Evolutionary conservation across 1,284 basidiomycete genomes (phyloP).

Genomic region (Wallemia ichthyophaga): DNA sequence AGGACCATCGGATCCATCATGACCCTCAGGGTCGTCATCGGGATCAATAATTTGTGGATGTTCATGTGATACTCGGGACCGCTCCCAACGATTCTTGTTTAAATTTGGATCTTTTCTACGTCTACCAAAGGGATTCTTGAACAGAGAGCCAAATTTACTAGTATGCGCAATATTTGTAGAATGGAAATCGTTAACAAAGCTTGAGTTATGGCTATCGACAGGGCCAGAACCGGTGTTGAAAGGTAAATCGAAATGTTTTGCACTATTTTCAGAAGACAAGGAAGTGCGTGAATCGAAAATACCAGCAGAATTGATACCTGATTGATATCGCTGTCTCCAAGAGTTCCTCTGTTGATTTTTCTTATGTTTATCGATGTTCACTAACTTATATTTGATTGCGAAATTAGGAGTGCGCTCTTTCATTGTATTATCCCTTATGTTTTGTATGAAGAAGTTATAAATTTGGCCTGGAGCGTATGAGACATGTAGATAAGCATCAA

Average conservation of each 20-base stretch:
- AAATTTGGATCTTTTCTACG: not conserved
- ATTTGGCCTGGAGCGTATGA: slow-evolving; percentile 5
- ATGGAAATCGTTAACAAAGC: not conserved
- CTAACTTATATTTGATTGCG: slow-evolving; percentile 8
- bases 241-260: not conserved
- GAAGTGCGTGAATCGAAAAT: not conserved
- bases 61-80: not conserved
- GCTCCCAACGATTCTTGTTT: not conserved
- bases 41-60: not conserved
- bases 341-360: not conserved
- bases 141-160: not conserved
- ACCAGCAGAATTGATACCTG: not conserved
- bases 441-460: slow-evolving; percentile 11
- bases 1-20: not conserved
- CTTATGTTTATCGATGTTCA: slow-evolving; percentile 4
- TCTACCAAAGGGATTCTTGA: not conserved
- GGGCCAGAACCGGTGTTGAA: not conserved
- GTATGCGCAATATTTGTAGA: not conserved
- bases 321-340: not conserved
- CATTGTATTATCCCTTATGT: slow-evolving; percentile 10
- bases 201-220: not conserved
- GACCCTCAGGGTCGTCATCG: too few relatives aligned
- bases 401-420: slow-evolving; percentile 8
- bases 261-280: not conserved
- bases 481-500: not conserved